Evolutionary conservation across 1,284 basidiomycete genomes (phyloP).

Genomic region (Cutaneotrichosporon cavernicola): DNA sequence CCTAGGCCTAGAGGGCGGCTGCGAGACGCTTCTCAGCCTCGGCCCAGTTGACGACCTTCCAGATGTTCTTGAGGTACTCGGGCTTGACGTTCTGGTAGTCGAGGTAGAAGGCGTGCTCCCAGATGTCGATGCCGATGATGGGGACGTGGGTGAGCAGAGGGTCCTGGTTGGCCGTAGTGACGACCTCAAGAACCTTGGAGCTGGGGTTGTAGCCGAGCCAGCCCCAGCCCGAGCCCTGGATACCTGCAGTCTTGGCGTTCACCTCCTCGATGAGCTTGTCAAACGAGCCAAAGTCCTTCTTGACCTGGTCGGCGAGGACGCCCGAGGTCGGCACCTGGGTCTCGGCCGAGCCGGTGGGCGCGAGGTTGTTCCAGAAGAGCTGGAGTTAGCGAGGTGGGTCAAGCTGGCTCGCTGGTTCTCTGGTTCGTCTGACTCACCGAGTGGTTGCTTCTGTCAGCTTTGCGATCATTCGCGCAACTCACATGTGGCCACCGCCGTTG

Average conservation of each 20-base stretch:
- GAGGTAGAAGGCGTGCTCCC: constrained; percentile 70
- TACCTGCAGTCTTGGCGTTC: constrained; percentile 83
- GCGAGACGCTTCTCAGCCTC: constrained; percentile 76
- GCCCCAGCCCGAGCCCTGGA: constrained; percentile 98
- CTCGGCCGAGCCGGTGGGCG: constrained; percentile 62
- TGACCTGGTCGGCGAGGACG: constrained; percentile 75
- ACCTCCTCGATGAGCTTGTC: constrained; percentile 72
- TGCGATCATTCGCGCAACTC: constrained; percentile 16
- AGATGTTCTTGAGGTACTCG: constrained; percentile 85
- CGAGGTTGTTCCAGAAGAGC: constrained; percentile 97
- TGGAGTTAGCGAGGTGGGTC: constrained; percentile 51
- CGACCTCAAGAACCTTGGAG: constrained; percentile 77
- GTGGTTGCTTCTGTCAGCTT: constrained; percentile 40
- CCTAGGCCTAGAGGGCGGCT: constrained; percentile 55
- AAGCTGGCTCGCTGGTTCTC: too few species aligned
- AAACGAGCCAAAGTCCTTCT: constrained; percentile 79
- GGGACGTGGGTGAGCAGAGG: constrained; percentile 83
- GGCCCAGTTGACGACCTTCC: constrained; percentile 89
- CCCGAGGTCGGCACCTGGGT: constrained; percentile 66
- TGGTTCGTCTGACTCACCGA: constrained; percentile 34
- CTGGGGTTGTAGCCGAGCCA: constrained; percentile 81
- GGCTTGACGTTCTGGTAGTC: constrained; percentile 89
- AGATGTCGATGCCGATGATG: constrained; percentile 94
- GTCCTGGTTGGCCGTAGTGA: constrained; percentile 95
- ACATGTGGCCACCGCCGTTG: constrained; percentile 76